Conservation (phyloP, 345 rosid species). For the Cardiospermum halicacabum region DNA sequence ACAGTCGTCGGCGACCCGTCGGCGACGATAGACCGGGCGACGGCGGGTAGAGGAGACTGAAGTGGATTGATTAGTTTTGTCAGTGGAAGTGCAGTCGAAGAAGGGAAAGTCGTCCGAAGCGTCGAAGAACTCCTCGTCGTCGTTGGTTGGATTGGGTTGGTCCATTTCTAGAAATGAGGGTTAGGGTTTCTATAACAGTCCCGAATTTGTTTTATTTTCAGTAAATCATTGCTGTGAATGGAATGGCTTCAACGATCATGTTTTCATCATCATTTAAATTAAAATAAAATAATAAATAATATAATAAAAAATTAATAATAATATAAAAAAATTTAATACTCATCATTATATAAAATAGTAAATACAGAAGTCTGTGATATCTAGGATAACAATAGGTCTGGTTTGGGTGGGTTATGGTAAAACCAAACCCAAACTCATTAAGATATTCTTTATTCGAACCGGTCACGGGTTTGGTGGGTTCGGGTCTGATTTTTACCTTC, state of each 20-base stretch:
- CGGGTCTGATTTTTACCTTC: too few relatives aligned
- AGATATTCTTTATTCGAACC: too few relatives aligned
- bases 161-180: conserved; percentile 28
- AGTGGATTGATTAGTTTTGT: conserved; percentile 25
- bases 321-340: too few relatives aligned
- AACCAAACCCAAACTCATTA: too few relatives aligned
- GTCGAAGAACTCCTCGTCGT: conserved; percentile 43
- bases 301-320: too few relatives aligned
- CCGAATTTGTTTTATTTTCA: not conserved
- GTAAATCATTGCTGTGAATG: not conserved
- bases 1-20: not conserved
- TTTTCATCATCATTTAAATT: not conserved
- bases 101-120: conserved; percentile 55
- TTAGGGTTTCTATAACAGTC: not conserved
- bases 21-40: conserved; percentile 18
- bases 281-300: too few relatives aligned
- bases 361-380: too few relatives aligned
- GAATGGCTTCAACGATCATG: too few relatives aligned
- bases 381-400: too few relatives aligned
- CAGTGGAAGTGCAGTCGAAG: conserved; percentile 33
- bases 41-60: conserved; percentile 32
- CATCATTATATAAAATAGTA: too few relatives aligned
- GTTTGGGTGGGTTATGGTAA: too few relatives aligned
- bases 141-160: not conserved
- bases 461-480: too few relatives aligned